A percentile compares a stretch with the other conserved stretches of the same genome.
Conservation (phyloP, 345 rosid species). For the Lepidium didymum region DNA sequence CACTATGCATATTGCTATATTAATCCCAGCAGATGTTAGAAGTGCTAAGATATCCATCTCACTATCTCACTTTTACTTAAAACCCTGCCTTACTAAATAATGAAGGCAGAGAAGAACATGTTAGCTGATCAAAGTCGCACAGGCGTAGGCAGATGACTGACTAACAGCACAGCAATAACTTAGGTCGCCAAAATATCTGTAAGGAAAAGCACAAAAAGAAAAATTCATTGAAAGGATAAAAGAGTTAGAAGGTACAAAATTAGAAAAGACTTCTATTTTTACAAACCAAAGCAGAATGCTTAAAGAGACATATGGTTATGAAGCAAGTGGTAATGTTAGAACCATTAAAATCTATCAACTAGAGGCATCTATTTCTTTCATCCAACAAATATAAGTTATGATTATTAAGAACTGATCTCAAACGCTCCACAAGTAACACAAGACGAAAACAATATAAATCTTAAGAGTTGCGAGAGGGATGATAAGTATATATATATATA, state of each 20-base stretch:
- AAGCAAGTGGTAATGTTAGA: background rate
- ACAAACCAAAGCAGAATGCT: background rate
- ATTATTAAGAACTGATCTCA: background rate
- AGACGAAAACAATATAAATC: background rate
- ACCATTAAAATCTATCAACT: background rate
- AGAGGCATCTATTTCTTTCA: background rate
- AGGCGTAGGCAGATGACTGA: background rate
- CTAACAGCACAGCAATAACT: background rate
- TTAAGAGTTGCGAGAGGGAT: background rate
- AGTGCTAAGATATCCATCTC: conserved; percentile 67
- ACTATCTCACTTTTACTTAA: conserved; percentile 35
- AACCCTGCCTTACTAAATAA: conserved; percentile 14
- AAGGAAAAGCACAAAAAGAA: background rate
- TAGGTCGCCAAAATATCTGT: background rate
- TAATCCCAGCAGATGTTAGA: conserved; percentile 84
- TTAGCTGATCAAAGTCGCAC: conserved; percentile 1
- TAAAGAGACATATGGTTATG: background rate
- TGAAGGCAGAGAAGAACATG: conserved; percentile 6
- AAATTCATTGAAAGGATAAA: background rate
- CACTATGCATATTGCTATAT: conserved; percentile 52
- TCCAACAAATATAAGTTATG: background rate
- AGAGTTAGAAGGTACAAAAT: background rate
- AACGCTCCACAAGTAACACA: background rate
- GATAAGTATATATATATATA: background rate
- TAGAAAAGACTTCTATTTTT: background rate